Base-by-base conservation (phyloP, 441 rosid genomes). In the Aleurites moluccanus region DNA sequence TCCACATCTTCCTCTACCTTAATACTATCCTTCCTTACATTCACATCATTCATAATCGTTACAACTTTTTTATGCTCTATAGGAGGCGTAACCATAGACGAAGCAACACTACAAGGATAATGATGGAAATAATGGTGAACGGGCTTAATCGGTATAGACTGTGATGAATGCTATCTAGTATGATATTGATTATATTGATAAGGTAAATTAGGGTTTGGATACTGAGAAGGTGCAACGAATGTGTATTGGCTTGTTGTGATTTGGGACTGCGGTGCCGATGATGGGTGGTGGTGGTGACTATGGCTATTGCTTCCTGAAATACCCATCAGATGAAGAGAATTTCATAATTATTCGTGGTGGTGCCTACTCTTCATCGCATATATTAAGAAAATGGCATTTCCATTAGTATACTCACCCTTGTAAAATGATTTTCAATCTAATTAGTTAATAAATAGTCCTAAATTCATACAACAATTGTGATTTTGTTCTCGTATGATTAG, bases 31-130 rank as follows among this genome's bases (percentile, higher is more conserved):
- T 93, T 93, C 83, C 85, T 90, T 56, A 93, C 77, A 67, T 91
- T 90, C 55, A 93, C 95, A 55, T 86, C 93, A 70, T 90, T 91
- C 74, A 85, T 80, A 52, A 91, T 89, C 0, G 93, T 90, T 3
- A 91, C 88, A 18, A 92, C 90, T 78, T 89, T 91, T 78, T 93
- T 94, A 74, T 91, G 91, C 78, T 91, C 95, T 27, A 93, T 90
- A 49, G 81, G 86, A 5, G 90, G 91, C 20, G 83, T 67, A 28
- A 82, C 77, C 20, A 69, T 28, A 9, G 85, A 80, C 23, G 65
- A 57, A 30, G 71, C 64, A 13, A 20, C 70, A 27, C 65, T 33
- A 18, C 67, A 23, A 38, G 80, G 76, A 30, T 67, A 77, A 0
- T 68, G 67, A 50, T 77, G 76, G 53, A 44, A 57, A 67, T 72